Evolutionary conservation across 1,284 basidiomycete genomes (phyloP).

Genomic region (Ceratobasidium sp.): DNA sequence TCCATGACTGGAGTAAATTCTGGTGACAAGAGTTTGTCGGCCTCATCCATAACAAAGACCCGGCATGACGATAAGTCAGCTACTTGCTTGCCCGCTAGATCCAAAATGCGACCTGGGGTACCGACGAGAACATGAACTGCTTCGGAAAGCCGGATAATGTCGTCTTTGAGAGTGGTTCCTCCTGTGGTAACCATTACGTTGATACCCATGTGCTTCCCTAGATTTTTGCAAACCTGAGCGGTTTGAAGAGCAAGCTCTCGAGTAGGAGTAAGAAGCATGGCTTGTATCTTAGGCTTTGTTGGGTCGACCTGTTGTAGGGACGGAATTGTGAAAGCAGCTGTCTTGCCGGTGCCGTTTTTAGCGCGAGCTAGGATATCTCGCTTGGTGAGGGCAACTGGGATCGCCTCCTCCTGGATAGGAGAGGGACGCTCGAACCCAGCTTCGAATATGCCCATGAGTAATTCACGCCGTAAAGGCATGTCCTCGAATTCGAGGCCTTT

Average conservation of each 20-base stretch:
- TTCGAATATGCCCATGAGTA: constrained; percentile 94
- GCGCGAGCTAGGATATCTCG: constrained; percentile 92
- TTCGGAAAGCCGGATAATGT: constrained; percentile 92
- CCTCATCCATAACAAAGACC: constrained; percentile 99
- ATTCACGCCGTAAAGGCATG: constrained; percentile 77
- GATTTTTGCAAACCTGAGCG: constrained; percentile 94
- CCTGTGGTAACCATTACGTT: constrained; percentile 99
- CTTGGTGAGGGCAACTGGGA: constrained; percentile 84
- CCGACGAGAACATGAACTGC: constrained; percentile 95
- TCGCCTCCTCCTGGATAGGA: constrained; percentile 98
- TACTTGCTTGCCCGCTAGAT: constrained; percentile 91
- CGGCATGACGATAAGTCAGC: constrained; percentile 94
- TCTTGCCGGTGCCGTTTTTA: constrained; percentile 93
- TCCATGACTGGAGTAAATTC: constrained; percentile 99
- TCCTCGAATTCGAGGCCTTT: constrained; percentile 94
- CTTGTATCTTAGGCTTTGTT: constrained; percentile 89
- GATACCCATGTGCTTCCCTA: constrained; percentile 93
- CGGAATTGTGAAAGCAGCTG: constrained; percentile 98
- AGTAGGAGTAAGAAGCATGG: constrained; percentile 91
- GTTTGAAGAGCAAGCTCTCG: constrained; percentile 96
- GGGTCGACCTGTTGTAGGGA: constrained; percentile 93
- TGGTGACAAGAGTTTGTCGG: constrained; percentile 95
- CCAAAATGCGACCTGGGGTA: constrained; percentile 95
- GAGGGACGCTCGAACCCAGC: constrained; percentile 96
- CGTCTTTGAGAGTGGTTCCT: constrained; percentile 96